Evolutionary conservation across 306 rosid species (phyloP).

Genomic region (Rubus idaeus): DNA sequence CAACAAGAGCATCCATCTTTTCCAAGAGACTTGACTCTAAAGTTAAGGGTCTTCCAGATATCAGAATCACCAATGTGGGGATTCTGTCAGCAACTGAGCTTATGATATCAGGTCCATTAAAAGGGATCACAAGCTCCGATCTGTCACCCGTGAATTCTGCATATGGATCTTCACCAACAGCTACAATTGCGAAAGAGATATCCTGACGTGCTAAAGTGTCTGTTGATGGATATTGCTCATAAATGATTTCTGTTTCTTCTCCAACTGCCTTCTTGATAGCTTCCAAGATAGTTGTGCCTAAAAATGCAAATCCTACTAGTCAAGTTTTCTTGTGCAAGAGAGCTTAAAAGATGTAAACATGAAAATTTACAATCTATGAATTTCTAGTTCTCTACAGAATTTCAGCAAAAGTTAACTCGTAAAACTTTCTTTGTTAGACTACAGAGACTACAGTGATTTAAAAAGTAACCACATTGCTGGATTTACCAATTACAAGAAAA

Average conservation of each 20-base stretch:
- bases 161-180: conserved; percentile 76
- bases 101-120: conserved; percentile 51
- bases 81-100: conserved; percentile 59
- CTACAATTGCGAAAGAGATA: conserved; percentile 70
- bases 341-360: neutral
- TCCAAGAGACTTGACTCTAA: conserved; percentile 62
- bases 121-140: conserved; percentile 54
- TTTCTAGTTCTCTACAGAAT: neutral
- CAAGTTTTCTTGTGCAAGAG: neutral
- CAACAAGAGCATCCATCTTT: conserved; percentile 64
- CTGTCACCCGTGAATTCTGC: conserved; percentile 71
- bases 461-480: neutral
- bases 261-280: conserved; percentile 67
- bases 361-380: conserved; percentile 2
- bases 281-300: conserved; percentile 83
- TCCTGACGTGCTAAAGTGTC: conserved; percentile 48
- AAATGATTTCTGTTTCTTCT: conserved; percentile 57
- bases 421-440: neutral
- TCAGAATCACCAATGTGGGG: conserved; percentile 72
- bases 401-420: neutral
- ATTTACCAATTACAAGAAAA: neutral
- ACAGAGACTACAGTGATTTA: neutral
- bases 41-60: conserved; percentile 80
- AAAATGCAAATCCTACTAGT: conserved; percentile 8
- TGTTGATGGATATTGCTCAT: conserved; percentile 49